Conservation (phyloP, 768 basidiomycete genomes). For the Xerocomellus chrysenteron region DNA sequence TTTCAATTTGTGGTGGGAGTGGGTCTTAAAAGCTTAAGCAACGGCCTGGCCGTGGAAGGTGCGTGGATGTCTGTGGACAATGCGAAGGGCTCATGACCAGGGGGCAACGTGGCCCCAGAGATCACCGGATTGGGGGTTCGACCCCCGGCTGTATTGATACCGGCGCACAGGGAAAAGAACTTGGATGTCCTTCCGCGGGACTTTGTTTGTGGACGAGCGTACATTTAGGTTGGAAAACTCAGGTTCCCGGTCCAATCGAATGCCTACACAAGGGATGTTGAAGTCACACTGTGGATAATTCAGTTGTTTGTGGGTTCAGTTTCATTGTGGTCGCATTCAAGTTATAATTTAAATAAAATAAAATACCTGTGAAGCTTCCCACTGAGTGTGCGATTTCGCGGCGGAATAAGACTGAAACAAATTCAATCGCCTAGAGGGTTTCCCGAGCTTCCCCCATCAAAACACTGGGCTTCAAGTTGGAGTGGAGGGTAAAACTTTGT, state of each 20-base stretch:
- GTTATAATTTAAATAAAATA: too few species aligned
- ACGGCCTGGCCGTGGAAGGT: background rate
- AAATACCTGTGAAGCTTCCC: background rate
- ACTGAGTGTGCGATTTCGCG: background rate
- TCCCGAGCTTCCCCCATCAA: background rate
- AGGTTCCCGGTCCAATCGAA: background rate
- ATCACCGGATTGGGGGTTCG: background rate
- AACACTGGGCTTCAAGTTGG: too few species aligned
- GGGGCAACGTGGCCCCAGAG: background rate
- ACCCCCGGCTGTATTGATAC: background rate
- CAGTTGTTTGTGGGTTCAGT: background rate
- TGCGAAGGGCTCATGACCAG: background rate
- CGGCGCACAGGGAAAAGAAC: background rate
- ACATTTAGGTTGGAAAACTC: background rate
- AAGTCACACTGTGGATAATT: background rate
- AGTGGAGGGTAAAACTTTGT: background rate
- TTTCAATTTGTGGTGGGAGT: background rate
- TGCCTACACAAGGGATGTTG: background rate
- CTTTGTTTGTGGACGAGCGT: background rate
- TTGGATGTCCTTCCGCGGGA: background rate
- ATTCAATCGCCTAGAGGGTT: background rate
- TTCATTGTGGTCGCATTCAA: too few species aligned
- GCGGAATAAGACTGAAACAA: background rate
- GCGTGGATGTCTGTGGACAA: background rate
- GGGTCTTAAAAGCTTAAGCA: background rate